phyloP scores from a whole-genome alignment of 352 stramenopile species.

The Phytophthora pinifolia region DNA sequence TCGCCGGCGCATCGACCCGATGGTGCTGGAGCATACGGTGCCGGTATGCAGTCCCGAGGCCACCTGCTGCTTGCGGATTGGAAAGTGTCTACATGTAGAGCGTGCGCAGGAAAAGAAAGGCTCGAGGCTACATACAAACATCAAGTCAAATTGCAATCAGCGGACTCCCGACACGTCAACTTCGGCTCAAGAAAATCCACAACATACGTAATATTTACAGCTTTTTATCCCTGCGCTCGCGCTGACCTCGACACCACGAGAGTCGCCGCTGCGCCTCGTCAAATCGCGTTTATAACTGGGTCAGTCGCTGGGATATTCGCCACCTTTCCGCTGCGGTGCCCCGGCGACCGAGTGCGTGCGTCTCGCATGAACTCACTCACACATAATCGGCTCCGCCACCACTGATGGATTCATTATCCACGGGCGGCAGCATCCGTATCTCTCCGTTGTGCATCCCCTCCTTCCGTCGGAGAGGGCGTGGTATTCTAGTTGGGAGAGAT shows the following conservation, averaged over 20 bases:
- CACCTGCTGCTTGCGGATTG: slow-evolving; percentile 10
- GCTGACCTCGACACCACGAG: not conserved
- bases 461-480: slow-evolving; percentile 31
- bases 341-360: slow-evolving; percentile 2
- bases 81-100: not conserved
- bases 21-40: slow-evolving; percentile 7
- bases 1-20: slow-evolving; percentile 10
- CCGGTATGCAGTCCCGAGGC: not conserved
- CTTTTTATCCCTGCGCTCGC: no score
- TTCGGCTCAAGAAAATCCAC: no score
- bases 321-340: slow-evolving; percentile 14
- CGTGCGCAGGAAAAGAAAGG: no score
- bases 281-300: slow-evolving; percentile 19
- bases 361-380: slow-evolving; percentile 26
- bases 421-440: slow-evolving; percentile 1
- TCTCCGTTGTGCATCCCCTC: slow-evolving; percentile 18
- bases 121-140: no score
- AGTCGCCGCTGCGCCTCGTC: slow-evolving; percentile 1
- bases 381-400: slow-evolving; percentile 21
- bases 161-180: no score
- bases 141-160: no score
- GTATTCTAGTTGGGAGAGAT: not conserved
- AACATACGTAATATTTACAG: no score
- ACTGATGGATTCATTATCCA: slow-evolving; percentile 30
- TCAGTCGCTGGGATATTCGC: slow-evolving; percentile 9